Conservation (phyloP, 352 stramenopile genomes). For the Phytophthora tentaculata region DNA sequence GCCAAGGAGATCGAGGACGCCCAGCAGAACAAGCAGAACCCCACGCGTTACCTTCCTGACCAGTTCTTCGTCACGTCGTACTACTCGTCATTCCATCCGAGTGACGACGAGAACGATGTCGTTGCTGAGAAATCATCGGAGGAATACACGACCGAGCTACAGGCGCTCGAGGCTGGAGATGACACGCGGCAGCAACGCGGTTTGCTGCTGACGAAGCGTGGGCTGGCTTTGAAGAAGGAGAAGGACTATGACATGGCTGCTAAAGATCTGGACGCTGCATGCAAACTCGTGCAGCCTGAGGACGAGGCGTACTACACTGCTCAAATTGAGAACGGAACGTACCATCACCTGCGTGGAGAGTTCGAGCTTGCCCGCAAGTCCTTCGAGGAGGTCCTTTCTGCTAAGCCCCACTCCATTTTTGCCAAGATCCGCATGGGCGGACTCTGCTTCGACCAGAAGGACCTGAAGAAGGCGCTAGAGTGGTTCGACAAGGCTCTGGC, state of each 20-base stretch:
- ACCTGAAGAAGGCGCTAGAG: constrained; percentile 69
- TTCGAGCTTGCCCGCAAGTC: constrained; percentile 69
- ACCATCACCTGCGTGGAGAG: constrained; percentile 77
- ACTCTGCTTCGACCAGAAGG: constrained; percentile 85
- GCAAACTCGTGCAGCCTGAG: constrained; percentile 49
- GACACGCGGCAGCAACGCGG: constrained; percentile 43
- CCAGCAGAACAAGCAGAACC: constrained; percentile 66
- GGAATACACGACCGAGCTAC: constrained; percentile 63
- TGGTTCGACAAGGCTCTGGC: constrained; percentile 80
- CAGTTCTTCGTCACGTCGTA: constrained; percentile 89
- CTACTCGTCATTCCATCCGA: constrained; percentile 86
- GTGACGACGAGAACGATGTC: constrained; percentile 79
- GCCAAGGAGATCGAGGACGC: constrained; percentile 66
- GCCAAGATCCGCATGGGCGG: constrained; percentile 86
- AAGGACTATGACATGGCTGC: constrained; percentile 73
- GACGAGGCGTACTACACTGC: constrained; percentile 76
- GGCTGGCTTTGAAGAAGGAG: constrained; percentile 66
- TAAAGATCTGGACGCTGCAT: constrained; percentile 63
- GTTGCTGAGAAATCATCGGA: constrained; percentile 57
- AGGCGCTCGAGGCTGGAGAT: constrained; percentile 41
- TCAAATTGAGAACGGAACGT: constrained; percentile 81
- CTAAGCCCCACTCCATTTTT: constrained; percentile 78
- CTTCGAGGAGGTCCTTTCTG: constrained; percentile 68
- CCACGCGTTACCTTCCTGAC: constrained; percentile 69
- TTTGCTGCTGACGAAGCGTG: constrained; percentile 66